Evolutionary conservation across 2,329 filamentous ascomycete species (phyloP).

Genomic region (Colletotrichum horii): DNA sequence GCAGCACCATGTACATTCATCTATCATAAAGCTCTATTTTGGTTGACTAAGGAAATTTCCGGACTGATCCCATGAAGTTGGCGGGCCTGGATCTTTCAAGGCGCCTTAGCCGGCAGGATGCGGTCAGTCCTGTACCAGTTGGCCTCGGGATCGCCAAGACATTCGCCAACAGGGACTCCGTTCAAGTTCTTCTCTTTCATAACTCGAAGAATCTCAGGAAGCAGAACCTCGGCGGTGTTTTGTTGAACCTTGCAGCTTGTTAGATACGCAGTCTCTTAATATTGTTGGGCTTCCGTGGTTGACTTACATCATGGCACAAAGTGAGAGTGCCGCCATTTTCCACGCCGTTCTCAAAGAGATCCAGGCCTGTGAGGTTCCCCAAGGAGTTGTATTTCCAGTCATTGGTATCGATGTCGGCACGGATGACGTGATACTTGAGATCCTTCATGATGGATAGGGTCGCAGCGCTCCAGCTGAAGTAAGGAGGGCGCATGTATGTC

Average conservation of each 20-base stretch:
- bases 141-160: conserved; percentile 42
- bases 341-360: not conserved
- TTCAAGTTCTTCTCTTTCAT: conserved; percentile 28
- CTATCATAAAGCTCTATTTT: not conserved
- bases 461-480: not conserved
- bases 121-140: conserved; percentile 46
- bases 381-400: not conserved
- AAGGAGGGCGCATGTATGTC: not conserved
- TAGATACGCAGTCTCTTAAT: not conserved
- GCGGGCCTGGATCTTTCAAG: not conserved
- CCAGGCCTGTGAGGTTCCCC: not conserved
- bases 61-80: not conserved
- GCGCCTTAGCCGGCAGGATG: not conserved
- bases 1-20: not conserved
- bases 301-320: not conserved
- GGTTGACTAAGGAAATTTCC: not conserved
- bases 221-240: not conserved
- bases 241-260: not conserved
- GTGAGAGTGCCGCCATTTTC: not conserved
- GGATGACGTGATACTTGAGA: not conserved
- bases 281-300: accelerated
- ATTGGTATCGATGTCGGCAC: not conserved
- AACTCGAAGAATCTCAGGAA: not conserved
- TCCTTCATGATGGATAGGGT: not conserved
- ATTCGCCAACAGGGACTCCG: conserved; percentile 49